phyloP scores from a whole-genome alignment of 192 early-diverging fungal species.

The Podila clonocystis region DNA sequence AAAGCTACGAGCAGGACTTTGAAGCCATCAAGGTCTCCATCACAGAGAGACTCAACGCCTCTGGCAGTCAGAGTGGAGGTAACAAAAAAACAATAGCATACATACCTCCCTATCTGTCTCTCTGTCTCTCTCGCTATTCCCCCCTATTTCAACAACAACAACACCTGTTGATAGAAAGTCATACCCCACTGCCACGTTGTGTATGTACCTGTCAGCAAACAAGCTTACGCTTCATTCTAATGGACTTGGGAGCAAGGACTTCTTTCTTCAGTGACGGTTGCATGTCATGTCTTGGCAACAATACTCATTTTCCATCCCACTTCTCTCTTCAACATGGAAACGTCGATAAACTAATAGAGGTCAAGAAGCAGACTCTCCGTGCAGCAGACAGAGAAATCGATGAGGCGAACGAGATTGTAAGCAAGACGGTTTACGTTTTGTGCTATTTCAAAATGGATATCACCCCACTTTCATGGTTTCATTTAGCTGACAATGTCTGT shows the following conservation, averaged over 20 bases:
- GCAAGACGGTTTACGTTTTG: background rate
- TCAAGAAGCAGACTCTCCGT: conserved; percentile 78
- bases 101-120: conserved; percentile 2
- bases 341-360: conserved; percentile 58
- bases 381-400: conserved; percentile 86
- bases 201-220: too few species aligned
- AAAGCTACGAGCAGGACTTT: conserved; percentile 91
- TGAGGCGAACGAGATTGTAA: conserved; percentile 91
- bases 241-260: too few species aligned
- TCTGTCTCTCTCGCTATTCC: background rate
- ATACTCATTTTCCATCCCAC: background rate
- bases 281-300: too few species aligned
- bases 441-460: too few species aligned
- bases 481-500: background rate
- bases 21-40: conserved; percentile 68
- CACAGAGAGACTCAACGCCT: conserved; percentile 59
- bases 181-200: too few species aligned
- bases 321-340: background rate
- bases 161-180: too few species aligned
- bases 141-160: background rate
- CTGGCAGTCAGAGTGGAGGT: conserved; percentile 68
- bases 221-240: too few species aligned
- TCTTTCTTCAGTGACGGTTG: too few species aligned
- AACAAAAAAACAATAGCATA: conserved; percentile 5
- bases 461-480: background rate